Conservation (phyloP, 192 early-diverging fungal genomes). For the Coemansia sp. region DNA sequence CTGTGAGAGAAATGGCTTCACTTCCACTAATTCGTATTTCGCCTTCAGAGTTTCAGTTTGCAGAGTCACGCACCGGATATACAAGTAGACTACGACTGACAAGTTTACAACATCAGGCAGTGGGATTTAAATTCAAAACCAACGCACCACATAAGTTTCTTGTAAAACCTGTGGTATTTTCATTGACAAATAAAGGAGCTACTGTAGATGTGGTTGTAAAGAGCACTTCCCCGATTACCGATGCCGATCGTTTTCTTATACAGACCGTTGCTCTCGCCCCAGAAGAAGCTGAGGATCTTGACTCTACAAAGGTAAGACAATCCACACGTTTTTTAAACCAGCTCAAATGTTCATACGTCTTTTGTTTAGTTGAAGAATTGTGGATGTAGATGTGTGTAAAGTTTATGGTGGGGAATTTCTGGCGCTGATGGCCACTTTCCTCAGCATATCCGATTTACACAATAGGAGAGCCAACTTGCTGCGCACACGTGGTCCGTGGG, state of each 20-base stretch:
- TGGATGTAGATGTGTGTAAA: not conserved
- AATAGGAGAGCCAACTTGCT: not conserved
- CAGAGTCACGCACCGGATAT: slow-evolving; percentile 45
- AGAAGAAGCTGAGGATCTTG: slow-evolving; percentile 48
- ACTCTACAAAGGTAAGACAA: slow-evolving; percentile 55
- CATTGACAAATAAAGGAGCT: slow-evolving; percentile 45
- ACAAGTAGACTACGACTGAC: slow-evolving; percentile 53
- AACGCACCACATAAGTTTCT: slow-evolving; percentile 61
- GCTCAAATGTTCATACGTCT: not conserved
- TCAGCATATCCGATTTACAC: not conserved
- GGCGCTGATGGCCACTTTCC: not conserved
- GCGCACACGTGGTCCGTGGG: not conserved
- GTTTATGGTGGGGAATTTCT: not conserved
- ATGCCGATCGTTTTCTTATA: slow-evolving; percentile 58
- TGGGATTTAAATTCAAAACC: slow-evolving; percentile 63
- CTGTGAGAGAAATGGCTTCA: slow-evolving; percentile 11
- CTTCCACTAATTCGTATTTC: slow-evolving; percentile 55
- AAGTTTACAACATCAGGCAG: slow-evolving; percentile 42
- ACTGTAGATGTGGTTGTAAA: slow-evolving; percentile 55
- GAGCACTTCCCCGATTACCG: slow-evolving; percentile 49
- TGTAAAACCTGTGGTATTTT: slow-evolving; percentile 58
- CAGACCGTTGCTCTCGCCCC: slow-evolving; percentile 56
- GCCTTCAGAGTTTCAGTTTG: slow-evolving; percentile 56
- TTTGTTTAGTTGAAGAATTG: not conserved
- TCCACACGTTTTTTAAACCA: not conserved